phyloP scores from a whole-genome alignment of 768 basidiomycete genomes.

The Phylloporus scabripes region DNA sequence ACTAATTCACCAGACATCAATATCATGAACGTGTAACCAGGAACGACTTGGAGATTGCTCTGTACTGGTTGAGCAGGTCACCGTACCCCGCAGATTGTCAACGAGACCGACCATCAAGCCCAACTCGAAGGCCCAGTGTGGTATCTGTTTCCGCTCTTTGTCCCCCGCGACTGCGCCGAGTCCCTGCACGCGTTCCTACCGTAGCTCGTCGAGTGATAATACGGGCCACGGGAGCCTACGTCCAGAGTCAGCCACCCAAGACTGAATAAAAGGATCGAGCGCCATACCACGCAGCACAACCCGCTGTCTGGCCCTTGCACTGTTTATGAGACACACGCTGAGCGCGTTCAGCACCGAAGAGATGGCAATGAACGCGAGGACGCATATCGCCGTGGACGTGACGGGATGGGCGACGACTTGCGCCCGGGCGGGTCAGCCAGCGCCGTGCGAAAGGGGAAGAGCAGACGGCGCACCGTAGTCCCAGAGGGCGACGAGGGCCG shows the following conservation, averaged over 20 bases:
- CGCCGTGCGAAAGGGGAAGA: neutral
- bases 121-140: conserved; percentile 1
- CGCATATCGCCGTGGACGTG: conserved; percentile 4
- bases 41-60: neutral
- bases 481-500: conserved; percentile 6
- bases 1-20: neutral
- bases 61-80: too few relatives aligned
- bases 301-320: neutral
- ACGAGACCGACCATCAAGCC: neutral
- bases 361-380: conserved; percentile 13
- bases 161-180: conserved; percentile 9
- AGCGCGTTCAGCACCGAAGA: conserved; percentile 1
- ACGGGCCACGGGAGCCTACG: conserved; percentile 11
- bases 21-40: neutral
- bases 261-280: neutral
- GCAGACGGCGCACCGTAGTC: conserved; percentile 7
- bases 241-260: neutral
- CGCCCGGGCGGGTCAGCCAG: too few relatives aligned
- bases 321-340: neutral
- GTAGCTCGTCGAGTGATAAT: conserved; percentile 19
- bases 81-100: too few relatives aligned
- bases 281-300: conserved; percentile 11
- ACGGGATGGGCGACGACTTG: conserved; percentile 10
- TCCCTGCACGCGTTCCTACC: conserved; percentile 13
- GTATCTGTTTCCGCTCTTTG: neutral